Base-by-base conservation (phyloP, 768 basidiomycete genomes). In the Xerocomus brunneocitrinus region DNA sequence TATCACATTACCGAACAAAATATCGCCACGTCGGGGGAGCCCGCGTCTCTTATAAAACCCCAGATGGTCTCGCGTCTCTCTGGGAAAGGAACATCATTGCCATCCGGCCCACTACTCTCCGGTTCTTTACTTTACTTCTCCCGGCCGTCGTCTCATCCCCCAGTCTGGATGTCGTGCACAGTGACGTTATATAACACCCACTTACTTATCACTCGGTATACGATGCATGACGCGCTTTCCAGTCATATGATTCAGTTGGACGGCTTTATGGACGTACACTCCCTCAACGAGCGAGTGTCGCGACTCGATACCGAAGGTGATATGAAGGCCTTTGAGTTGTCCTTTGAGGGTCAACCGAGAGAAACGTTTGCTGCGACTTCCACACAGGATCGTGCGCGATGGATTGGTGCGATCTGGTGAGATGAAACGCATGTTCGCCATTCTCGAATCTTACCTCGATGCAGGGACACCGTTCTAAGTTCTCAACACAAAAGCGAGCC, bases 391-490 rank as follows among this genome's bases (percentile, higher is more conserved):
- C 74, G 88, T 47, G 86, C 85, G 4, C 77, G 76, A 8, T 90
- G 88, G 88, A 77, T 90, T 47, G 85, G 83, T 60, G 79, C 83
- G 3, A 80, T 89, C 44, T 90, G 88, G 88, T 87, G 65, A 62
- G 75, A 32, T 45, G 22, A 50, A 49, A 49, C 9, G 9, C 8
- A 22, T 35, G 31, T 43, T 12, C 2, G 47, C 7, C 32, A 27
- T 24, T 35, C 24, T 4, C 1, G 14, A 42, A 49, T 36, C 42
- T 52, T 27, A 59, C 54, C 36, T 52, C 13, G 38, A 19, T 36
- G 5, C 58, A 86, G 86, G 86, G 84, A 88, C 62, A 72, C 74
- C 5, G 72, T 87, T 25, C 69, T 88, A 31, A 71, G 74, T 6
- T 67, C 69, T 5, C 71, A 67, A 41, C 67, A 66, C n/a, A 59